Evolutionary conservation across 768 basidiomycete species (phyloP), one percentile per base, ranked within the genome.

Genomic region (Scleroderma bovista): DNA sequence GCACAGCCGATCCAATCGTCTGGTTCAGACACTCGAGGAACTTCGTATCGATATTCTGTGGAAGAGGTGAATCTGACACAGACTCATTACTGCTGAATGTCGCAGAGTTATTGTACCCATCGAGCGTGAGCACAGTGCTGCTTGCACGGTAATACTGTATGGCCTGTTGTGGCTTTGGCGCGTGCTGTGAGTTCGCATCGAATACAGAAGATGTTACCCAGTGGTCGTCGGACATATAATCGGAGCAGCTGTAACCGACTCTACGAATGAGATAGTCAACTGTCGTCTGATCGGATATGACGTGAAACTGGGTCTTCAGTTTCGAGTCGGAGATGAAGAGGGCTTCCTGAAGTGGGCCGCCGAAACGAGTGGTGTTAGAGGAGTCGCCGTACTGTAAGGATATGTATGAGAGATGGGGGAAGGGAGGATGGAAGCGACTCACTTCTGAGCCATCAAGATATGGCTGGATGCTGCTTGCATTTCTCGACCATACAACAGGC

Each of bases 131-230:
- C 2, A 75, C 77, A 33, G 84, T 72, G 42, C 76, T 83, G 58
- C 81, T 83, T 2, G 81, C 78, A 24, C 84, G 80, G 58, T 81
- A 87, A 61, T 86, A 87, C 51, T 86, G 78, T n/a, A 85, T 56
- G 0, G 73, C 75, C 57, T 83, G 76, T 55, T 81, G 77, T 0
- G 83, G 78, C 33, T 60, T 58, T 13, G 71, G 69, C 2, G 51
- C 54, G 2, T 55, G 54, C 3, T 65, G 54, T 20, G 54, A 56
- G 16, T 63, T 62, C 1, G 52, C 55, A 46, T 64, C 71, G 66
- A 56, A 73, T 3, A 67, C 43, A 2, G 59, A 52, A 0, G 72
- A 60, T 1, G 70, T 59, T 3, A 67, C 62, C 10, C 65, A 66
- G 33, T 61, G 62, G 0, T 69, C 62, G 0, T 64, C 56, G 8